Evolutionary conservation across 306 rosid species (phyloP), one percentile per base, ranked within the genome.

Genomic region (Arachis hypogaea): DNA sequence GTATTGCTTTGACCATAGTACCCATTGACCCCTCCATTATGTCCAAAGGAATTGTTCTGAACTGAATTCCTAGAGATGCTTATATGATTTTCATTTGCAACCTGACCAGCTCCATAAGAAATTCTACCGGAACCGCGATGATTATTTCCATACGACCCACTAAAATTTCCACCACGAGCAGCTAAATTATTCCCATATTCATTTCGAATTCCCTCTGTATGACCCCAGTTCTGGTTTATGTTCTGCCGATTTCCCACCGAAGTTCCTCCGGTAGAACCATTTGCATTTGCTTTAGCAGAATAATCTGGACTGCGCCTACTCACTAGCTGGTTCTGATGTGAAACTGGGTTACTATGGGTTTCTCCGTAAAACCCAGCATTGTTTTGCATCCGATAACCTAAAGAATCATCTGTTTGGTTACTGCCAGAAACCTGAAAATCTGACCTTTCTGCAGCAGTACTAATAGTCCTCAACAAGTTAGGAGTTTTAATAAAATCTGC

Each of bases 381-480:
- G 56, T 67, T 80, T 66, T 81, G 77, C 59, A 33, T 33, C 38
- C 65, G 83, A 76, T 71, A 69, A 41, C 73, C 84, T 6, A 54
- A 54, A 57, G 77, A 80, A 66, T 41, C 80, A 63, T 77, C 80
- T 52, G 22, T 16, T 56, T 80, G 78, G 36, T 28, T 16, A 16
- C 72, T 78, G 62, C 77, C 59, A 11, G 74, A 59, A 59, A 61
- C 60, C 46, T 70, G 83, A 49, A 68, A 66, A 57, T 86, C 82
- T 4, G 75, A 77, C 55, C 74, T 85, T 68, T 87, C 83, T 67
- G 84, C 79, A 42, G 78, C 81, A 62, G 71, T 70, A 59, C 82
- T 81, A 12, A 81, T 66, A 76, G 69, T 59, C 82, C 82, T 87
- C 68, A 56, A 69, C 0, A 49, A n/a, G 69, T 64, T 69, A 52